These are phyloP conservation scores for Metschnikowia picachoensis DNA, from an alignment of 805 yeast genomes.

Conservation along the genomic window DNA sequence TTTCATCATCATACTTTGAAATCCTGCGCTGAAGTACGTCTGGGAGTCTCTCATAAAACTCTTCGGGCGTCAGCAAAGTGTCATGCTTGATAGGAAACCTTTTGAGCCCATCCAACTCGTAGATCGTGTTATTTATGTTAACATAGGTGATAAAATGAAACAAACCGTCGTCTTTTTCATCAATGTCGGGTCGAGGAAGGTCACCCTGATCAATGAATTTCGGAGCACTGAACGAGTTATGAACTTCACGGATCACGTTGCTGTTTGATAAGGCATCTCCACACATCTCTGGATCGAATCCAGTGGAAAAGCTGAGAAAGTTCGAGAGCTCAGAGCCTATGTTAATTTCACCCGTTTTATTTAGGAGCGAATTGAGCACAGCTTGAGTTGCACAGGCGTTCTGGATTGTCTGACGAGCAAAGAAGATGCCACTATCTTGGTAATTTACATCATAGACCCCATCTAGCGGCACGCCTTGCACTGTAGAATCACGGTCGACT, in stretches of 20 bases:
- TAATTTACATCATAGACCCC: conserved; percentile 41
- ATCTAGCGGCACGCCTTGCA: conserved; percentile 34
- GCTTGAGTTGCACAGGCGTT: conserved; percentile 79
- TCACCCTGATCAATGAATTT: conserved; percentile 47
- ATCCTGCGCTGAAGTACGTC: conserved; percentile 46
- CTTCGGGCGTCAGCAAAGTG: conserved; percentile 36
- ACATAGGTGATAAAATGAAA: conserved; percentile 62
- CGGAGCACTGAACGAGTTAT: conserved; percentile 61
- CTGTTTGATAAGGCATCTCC: conserved; percentile 63
- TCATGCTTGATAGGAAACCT: conserved; percentile 51
- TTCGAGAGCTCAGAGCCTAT: conserved; percentile 47
- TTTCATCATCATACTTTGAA: conserved; percentile 42
- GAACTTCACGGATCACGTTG: conserved; percentile 51
- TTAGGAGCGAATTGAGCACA: conserved; percentile 52
- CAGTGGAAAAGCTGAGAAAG: conserved; percentile 47
- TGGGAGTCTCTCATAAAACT: conserved; percentile 41
- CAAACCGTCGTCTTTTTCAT: conserved; percentile 46
- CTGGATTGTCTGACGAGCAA: conserved; percentile 60
- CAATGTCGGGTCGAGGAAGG: conserved; percentile 16
- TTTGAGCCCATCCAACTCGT: conserved; percentile 63
- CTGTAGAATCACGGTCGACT: conserved; percentile 31
- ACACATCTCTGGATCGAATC: conserved; percentile 51
- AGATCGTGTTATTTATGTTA: conserved; percentile 40
- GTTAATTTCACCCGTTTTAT: conserved; percentile 34
- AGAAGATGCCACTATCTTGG: conserved; percentile 42